These are phyloP conservation scores for Kurtzmaniella fragi DNA, from an alignment of 805 yeast genomes.

Conservation along the genomic window DNA sequence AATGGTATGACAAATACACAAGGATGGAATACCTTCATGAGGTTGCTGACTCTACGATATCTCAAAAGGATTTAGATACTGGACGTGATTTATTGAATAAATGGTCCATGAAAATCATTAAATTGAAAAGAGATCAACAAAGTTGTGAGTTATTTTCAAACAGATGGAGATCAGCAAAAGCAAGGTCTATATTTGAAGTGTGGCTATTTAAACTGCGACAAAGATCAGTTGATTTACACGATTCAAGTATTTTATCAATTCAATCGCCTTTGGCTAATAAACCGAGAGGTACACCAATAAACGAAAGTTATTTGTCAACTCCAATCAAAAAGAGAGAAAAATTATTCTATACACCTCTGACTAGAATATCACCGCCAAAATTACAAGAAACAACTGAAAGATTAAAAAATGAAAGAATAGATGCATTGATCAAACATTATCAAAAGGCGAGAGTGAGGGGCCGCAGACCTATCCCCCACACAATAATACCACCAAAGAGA, in stretches of 20 bases:
- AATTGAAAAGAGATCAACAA: constrained; percentile 28
- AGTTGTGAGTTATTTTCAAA: constrained; percentile 28
- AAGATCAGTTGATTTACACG: constrained; percentile 8
- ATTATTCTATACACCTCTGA: constrained; percentile 16
- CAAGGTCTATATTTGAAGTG: constrained; percentile 29
- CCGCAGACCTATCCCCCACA: constrained; percentile 1
- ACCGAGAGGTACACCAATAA: constrained; percentile 6
- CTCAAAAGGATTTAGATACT: constrained; percentile 21
- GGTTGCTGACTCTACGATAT: constrained; percentile 23
- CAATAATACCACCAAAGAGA: constrained; percentile 16
- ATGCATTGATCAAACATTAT: constrained; percentile 30
- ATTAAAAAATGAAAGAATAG: constrained; percentile 26
- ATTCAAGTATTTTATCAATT: constrained; percentile 18
- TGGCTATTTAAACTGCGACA: constrained; percentile 28
- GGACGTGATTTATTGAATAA: constrained; percentile 22
- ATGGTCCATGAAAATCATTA: constrained; percentile 35
- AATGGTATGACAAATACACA: constrained; percentile 30
- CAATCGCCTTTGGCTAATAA: constrained; percentile 30
- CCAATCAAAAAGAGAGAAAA: constrained; percentile 26
- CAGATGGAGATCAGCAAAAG: constrained; percentile 24
- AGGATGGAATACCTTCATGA: constrained; percentile 20
- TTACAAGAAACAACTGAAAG: constrained; percentile 36
- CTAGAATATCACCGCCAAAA: constrained; percentile 29
- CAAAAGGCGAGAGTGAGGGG: constrained; percentile 15
- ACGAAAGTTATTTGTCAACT: constrained; percentile 24